Percentiles rank a stretch among this genome's conserved stretches.
Conservation (phyloP, 768 basidiomycete species). For the Thelephora aurantiotincta region DNA sequence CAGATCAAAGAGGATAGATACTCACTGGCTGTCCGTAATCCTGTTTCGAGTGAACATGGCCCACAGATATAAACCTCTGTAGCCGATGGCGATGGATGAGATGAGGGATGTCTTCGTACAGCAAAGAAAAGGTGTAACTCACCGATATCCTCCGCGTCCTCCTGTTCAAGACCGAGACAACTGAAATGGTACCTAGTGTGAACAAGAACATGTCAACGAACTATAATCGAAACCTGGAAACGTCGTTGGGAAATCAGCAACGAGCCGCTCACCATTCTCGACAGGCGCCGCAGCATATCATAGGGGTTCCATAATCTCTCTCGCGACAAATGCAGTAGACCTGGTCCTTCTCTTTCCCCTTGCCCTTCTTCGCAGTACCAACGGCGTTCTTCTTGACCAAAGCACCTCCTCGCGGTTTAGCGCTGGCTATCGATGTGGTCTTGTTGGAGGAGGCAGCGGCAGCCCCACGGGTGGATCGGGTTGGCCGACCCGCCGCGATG, state of each 20-base stretch:
- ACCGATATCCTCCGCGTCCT: conserved; percentile 70
- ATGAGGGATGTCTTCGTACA: background rate
- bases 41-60: conserved; percentile 44
- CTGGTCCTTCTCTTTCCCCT: conserved; percentile 8
- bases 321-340: conserved; percentile 50
- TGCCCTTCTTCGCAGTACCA: background rate
- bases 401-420: no score
- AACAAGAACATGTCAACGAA: background rate
- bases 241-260: conserved; percentile 1
- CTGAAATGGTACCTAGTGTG: conserved; percentile 63
- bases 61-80: conserved; percentile 48
- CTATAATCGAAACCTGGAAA: background rate
- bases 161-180: conserved; percentile 51
- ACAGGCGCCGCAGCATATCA: conserved; percentile 66
- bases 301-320: conserved; percentile 66
- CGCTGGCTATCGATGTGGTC: no score
- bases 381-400: no score
- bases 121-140: conserved; percentile 20
- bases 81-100: conserved; percentile 2
- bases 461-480: no score
- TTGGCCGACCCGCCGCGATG: no score
- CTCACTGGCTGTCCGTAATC: conserved; percentile 67
- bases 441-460: no score
- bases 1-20: conserved; percentile 19
- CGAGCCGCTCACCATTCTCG: conserved; percentile 43